Evolutionary conservation across 768 basidiomycete species (phyloP).

Genomic region (Sporobolomyces roseus): DNA sequence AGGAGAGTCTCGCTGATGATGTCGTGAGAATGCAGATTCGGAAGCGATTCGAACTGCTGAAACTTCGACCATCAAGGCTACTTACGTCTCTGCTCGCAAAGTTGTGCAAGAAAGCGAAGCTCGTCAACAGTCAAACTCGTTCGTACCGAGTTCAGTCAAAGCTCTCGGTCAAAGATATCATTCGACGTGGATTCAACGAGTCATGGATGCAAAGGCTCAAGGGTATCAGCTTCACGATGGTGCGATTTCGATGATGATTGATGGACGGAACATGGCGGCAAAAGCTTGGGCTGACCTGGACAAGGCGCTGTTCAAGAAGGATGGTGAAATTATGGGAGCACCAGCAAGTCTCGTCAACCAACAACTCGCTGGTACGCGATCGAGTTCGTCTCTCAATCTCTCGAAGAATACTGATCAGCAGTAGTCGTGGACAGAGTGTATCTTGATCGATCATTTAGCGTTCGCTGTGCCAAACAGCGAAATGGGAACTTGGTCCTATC

Average conservation of each 20-base stretch:
- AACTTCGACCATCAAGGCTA: background rate
- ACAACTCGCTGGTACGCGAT: background rate
- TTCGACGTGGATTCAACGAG: background rate
- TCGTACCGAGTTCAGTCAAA: background rate
- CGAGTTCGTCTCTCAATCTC: background rate
- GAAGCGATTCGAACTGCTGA: background rate
- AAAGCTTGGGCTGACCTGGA: too few species aligned
- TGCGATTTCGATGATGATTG: background rate
- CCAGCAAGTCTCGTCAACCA: too few species aligned
- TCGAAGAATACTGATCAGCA: too few species aligned
- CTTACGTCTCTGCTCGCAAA: background rate
- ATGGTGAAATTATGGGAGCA: too few species aligned
- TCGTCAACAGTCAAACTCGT: background rate
- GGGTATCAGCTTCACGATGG: background rate
- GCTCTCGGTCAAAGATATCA: background rate
- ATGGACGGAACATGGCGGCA: background rate
- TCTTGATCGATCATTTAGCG: background rate
- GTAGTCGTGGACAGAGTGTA: background rate
- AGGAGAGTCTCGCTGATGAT: background rate
- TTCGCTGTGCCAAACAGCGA: background rate
- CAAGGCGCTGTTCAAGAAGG: too few species aligned
- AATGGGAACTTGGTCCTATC: background rate
- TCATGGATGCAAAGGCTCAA: background rate
- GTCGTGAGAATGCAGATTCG: background rate
- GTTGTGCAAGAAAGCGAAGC: background rate